Conservation (phyloP, 73 alveolate genomes). For the Uronychia setigera region DNA sequence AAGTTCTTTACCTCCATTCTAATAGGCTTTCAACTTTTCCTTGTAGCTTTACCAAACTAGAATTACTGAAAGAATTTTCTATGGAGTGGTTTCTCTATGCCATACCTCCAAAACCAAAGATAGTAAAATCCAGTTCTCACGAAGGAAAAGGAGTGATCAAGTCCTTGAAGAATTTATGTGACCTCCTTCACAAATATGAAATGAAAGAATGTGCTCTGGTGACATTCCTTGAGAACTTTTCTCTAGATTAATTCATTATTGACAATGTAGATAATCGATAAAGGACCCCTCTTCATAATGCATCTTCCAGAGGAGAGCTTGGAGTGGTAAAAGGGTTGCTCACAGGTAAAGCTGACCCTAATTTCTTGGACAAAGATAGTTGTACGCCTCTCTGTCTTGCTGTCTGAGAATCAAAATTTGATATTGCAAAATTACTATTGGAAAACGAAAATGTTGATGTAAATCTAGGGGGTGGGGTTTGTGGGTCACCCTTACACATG, state of each 20-base stretch:
- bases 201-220: slow-evolving; percentile 52
- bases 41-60: slow-evolving; percentile 35
- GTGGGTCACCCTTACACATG: slow-evolving; percentile 32
- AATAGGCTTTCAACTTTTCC: slow-evolving; percentile 66
- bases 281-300: slow-evolving; percentile 65
- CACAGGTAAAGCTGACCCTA: slow-evolving; percentile 42
- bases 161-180: too few species aligned
- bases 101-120: slow-evolving; percentile 60
- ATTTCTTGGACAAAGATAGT: slow-evolving; percentile 32
- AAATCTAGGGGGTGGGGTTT: slow-evolving; percentile 29
- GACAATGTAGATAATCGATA: slow-evolving; percentile 24
- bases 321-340: slow-evolving; percentile 64
- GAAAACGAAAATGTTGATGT: slow-evolving; percentile 6
- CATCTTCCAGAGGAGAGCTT: slow-evolving; percentile 52
- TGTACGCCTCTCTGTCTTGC: neutral
- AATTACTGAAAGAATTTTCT: slow-evolving; percentile 53
- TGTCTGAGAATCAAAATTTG: neutral
- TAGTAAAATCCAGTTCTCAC: slow-evolving; percentile 42
- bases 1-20: slow-evolving; percentile 57
- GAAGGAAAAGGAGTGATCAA: slow-evolving; percentile 54
- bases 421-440: neutral
- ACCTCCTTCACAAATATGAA: slow-evolving; percentile 12
- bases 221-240: slow-evolving; percentile 55
- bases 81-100: slow-evolving; percentile 70
- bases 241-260: slow-evolving; percentile 22